Evolutionary conservation across 495 filamentous ascomycete species (phyloP).

Genomic region (Chaetomium fimeti): DNA sequence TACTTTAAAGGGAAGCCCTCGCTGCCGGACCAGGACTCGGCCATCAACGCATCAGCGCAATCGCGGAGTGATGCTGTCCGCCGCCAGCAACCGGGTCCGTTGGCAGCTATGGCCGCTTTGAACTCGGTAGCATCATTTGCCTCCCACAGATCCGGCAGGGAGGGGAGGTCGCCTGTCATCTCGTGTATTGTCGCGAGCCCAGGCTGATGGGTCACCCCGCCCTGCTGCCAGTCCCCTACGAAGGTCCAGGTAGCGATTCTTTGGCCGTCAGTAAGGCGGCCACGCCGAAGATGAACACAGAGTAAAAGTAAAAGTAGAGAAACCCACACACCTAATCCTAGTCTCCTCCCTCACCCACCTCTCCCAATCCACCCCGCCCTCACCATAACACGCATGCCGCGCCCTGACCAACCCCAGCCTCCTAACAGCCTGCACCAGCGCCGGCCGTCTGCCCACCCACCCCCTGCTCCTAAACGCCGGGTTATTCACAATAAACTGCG

Average conservation of each 20-base stretch:
- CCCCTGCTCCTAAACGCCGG: neutral
- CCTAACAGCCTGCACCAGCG: slow-evolving; percentile 14
- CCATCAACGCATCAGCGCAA: slow-evolving; percentile 12
- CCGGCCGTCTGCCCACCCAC: neutral
- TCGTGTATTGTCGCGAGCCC: slow-evolving; percentile 12
- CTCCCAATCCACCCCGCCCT: slow-evolving; percentile 1
- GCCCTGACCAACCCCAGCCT: slow-evolving; percentile 9
- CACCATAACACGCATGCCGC: neutral
- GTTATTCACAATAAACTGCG: slow-evolving; percentile 10
- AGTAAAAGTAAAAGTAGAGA: neutral
- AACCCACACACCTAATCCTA: slow-evolving; percentile 10
- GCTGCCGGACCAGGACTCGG: slow-evolving; percentile 5
- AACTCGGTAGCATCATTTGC: slow-evolving; percentile 14
- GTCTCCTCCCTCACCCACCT: slow-evolving; percentile 14
- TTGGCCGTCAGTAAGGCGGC: too few species aligned
- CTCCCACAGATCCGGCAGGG: slow-evolving; percentile 21
- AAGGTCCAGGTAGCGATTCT: slow-evolving; percentile 17
- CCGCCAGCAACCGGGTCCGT: slow-evolving; percentile 10
- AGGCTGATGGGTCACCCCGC: slow-evolving; percentile 15
- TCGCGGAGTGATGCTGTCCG: slow-evolving; percentile 14
- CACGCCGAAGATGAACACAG: neutral
- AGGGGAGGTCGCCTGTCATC: slow-evolving; percentile 16
- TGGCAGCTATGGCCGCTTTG: neutral
- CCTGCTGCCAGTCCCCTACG: slow-evolving; percentile 22
- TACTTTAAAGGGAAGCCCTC: neutral